Conservation (phyloP, 192 early-diverging fungal genomes). For the Cetraspora pellucida region DNA sequence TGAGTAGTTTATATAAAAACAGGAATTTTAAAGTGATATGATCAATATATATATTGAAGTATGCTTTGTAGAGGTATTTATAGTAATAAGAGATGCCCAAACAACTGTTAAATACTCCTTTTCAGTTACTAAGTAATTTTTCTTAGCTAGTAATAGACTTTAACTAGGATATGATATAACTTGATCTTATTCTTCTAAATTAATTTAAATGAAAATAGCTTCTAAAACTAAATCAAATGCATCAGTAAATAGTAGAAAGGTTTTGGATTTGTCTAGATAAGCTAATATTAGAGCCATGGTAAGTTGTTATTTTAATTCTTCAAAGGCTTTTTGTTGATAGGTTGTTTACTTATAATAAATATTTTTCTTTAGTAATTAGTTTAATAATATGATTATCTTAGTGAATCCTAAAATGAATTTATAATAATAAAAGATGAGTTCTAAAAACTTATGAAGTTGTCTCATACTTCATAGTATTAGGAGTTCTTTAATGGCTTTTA, state of each 20-base stretch:
- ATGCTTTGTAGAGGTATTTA: not conserved
- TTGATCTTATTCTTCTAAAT: not conserved
- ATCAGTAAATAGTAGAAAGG: not conserved
- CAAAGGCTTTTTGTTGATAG: not conserved
- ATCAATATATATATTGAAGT: not conserved
- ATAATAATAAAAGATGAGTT: too few relatives aligned
- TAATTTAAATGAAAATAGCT: not conserved
- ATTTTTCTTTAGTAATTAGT: not conserved
- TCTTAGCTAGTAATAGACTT: not conserved
- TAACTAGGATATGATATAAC: not conserved
- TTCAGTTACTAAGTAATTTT: not conserved
- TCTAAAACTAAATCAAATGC: not conserved
- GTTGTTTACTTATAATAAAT: not conserved
- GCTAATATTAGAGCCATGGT: not conserved
- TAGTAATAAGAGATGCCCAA: not conserved
- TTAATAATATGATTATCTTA: not conserved
- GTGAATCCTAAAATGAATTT: too few relatives aligned
- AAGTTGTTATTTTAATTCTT: not conserved
- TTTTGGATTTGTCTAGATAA: not conserved
- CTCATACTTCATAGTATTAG: too few relatives aligned
- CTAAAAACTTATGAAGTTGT: too few relatives aligned
- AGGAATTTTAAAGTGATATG: not conserved
- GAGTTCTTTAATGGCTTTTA: too few relatives aligned
- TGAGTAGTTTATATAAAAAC: not conserved
- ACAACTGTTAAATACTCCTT: not conserved